Evolutionary conservation across 768 basidiomycete genomes (phyloP).

Genomic region (Mycena indigotica): DNA sequence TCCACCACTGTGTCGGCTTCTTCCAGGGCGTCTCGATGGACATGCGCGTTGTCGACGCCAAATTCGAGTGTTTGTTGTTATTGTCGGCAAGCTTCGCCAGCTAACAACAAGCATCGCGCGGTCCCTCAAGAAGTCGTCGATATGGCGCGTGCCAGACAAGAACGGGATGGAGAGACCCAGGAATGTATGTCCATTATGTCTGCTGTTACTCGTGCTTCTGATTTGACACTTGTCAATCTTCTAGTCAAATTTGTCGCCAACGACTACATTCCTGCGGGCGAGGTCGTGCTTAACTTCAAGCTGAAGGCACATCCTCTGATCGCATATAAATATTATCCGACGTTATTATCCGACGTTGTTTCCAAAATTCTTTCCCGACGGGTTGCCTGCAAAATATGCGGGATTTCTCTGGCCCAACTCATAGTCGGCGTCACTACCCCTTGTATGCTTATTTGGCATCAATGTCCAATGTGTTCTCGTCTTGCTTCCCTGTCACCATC

Average conservation of each 20-base stretch:
- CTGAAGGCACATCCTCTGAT: slow-evolving; percentile 18
- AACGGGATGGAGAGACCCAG: slow-evolving; percentile 13
- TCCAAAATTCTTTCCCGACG: slow-evolving; percentile 19
- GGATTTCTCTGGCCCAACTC: too few relatives aligned
- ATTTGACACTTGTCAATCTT: not conserved
- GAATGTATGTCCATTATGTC: slow-evolving; percentile 9
- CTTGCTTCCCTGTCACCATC: too few relatives aligned
- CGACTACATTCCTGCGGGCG: slow-evolving; percentile 14
- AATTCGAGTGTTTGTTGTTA: slow-evolving; percentile 14
- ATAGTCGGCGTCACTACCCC: too few relatives aligned
- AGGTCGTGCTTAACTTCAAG: slow-evolving; percentile 19
- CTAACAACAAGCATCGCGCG: not conserved
- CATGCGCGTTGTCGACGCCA: slow-evolving; percentile 12
- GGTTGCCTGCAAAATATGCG: slow-evolving; percentile 16
- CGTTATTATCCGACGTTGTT: slow-evolving; percentile 14
- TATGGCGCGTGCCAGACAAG: slow-evolving; percentile 14
- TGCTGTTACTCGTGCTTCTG: not conserved
- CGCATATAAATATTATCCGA: slow-evolving; percentile 17
- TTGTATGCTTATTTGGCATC: too few relatives aligned
- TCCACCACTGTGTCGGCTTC: slow-evolving; percentile 20
- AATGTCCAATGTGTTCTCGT: too few relatives aligned
- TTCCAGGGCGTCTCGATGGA: slow-evolving; percentile 21
- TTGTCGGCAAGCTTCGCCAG: not conserved
- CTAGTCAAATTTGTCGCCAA: slow-evolving; percentile 1
- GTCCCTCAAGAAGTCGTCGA: slow-evolving; percentile 18